phyloP scores from a whole-genome alignment of 306 rosid genomes.

The Dryas alaskensis region DNA sequence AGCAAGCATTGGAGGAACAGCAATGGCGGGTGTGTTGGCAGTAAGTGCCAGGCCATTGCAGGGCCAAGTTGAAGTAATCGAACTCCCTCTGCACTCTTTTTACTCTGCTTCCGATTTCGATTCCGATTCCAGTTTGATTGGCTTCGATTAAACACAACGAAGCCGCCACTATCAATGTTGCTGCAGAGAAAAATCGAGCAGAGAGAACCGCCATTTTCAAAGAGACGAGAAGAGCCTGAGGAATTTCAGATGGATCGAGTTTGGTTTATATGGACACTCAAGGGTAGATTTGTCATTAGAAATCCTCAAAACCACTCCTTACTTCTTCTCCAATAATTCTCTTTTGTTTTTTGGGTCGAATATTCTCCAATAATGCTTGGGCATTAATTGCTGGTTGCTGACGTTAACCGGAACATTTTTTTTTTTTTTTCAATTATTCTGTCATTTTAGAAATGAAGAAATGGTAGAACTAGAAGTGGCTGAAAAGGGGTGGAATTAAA shows the following conservation, averaged over 20 bases:
- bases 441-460: no score
- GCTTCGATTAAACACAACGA: constrained; percentile 16
- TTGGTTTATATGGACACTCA: not conserved
- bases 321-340: not conserved
- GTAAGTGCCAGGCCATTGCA: constrained; percentile 84
- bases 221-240: not conserved
- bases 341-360: no score
- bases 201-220: constrained; percentile 19
- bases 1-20: constrained; percentile 77
- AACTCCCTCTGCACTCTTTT: constrained; percentile 58
- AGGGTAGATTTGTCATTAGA: constrained; percentile 3
- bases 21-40: constrained; percentile 54
- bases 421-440: not conserved
- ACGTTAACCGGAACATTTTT: not conserved
- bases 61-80: constrained; percentile 75
- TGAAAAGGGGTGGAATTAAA: no score
- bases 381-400: no score
- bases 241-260: not conserved
- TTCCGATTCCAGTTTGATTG: constrained; percentile 6
- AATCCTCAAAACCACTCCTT: no score
- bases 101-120: constrained; percentile 14
- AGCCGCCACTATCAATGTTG: constrained; percentile 8
- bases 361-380: not conserved
- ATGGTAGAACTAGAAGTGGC: no score
- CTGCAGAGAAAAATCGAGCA: constrained; percentile 16